Percentiles rank a stretch among this genome's conserved stretches.
These are phyloP conservation scores for Styphnolobium japonicum DNA, from an alignment of 306 rosid species.

Conservation along the genomic window DNA sequence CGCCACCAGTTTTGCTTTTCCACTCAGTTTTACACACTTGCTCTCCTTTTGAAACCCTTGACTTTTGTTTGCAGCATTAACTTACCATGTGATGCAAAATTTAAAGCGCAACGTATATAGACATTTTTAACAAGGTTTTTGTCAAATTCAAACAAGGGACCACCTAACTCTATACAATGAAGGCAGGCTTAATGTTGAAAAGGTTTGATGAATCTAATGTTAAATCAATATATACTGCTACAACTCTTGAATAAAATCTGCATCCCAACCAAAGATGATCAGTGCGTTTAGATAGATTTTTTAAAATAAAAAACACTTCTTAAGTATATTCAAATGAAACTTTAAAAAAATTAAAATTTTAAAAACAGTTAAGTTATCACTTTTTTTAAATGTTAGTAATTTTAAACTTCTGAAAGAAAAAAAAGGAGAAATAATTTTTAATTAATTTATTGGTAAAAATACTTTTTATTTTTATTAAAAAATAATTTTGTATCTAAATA, in stretches of 20 bases:
- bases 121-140: not conserved
- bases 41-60: not conserved
- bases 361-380: too few relatives aligned
- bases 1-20: not conserved
- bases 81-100: not conserved
- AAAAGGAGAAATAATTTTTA: too few relatives aligned
- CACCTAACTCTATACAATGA: slow-evolving; percentile 2
- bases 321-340: too few relatives aligned
- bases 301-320: too few relatives aligned
- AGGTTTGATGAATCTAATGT: not conserved
- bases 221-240: not conserved
- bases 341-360: too few relatives aligned
- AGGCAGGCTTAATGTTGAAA: slow-evolving; percentile 1
- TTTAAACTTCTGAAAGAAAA: too few relatives aligned
- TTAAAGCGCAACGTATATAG: not conserved
- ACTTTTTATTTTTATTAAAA: too few relatives aligned
- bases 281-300: too few relatives aligned
- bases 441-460: too few relatives aligned
- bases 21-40: not conserved
- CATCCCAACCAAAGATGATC: not conserved
- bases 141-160: slow-evolving; percentile 16
- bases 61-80: slow-evolving; percentile 7
- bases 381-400: too few relatives aligned
- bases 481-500: too few relatives aligned
- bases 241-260: not conserved